Base-by-base conservation (phyloP, 805 yeast species). In the Saccharomycopsis olivae region DNA sequence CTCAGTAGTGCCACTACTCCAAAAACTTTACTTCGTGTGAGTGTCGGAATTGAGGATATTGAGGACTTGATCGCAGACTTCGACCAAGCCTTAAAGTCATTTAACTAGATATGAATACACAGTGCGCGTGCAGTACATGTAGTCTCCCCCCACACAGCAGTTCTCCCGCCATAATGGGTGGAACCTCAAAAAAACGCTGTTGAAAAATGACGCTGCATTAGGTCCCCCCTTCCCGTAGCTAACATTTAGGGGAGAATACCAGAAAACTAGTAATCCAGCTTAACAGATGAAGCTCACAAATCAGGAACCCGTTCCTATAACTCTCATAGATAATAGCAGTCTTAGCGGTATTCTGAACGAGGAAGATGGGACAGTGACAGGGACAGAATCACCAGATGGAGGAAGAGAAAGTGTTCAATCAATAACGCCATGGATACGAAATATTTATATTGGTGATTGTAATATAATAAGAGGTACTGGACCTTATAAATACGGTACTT, bases 41-140 rank as follows among this genome's bases (percentile, higher is more conserved):
- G 94, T 44, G 66, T 82, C 33, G 97, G 96, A 17, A 68, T 78
- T 35, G 96, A 88, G 56, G 71, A 80, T 49, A 64, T 73, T 2
- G 71, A 80, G 3, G 96, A 88, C 53, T 65, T 88, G 51, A 81
- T 86, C 38, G 68, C 59, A 0, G 96, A 89, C 54, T 61, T 88
- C 13, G 66, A 62, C n/a, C 59, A 57, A n/a, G 89, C 83, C 5
- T 56, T 81, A 29, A 16, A 4, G 29, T 34, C 38, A 11, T 34
- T 39, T 18, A 34, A 19, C 19, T 35, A n/a, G n/a, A n/a, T n/a
- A n/a, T n/a, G n/a, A n/a, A n/a, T n/a, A n/a, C n/a, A n/a, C n/a
- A n/a, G n/a, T n/a, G n/a, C n/a, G n/a, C n/a, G n/a, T n/a, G n/a
- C n/a, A n/a, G n/a, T n/a, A n/a, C n/a, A n/a, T n/a, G n/a, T n/a